A percentile compares a stretch with the other conserved stretches of the same genome.
phyloP scores from a whole-genome alignment of 2,329 filamentous ascomycete genomes.

The Cryphonectria radicalis region DNA sequence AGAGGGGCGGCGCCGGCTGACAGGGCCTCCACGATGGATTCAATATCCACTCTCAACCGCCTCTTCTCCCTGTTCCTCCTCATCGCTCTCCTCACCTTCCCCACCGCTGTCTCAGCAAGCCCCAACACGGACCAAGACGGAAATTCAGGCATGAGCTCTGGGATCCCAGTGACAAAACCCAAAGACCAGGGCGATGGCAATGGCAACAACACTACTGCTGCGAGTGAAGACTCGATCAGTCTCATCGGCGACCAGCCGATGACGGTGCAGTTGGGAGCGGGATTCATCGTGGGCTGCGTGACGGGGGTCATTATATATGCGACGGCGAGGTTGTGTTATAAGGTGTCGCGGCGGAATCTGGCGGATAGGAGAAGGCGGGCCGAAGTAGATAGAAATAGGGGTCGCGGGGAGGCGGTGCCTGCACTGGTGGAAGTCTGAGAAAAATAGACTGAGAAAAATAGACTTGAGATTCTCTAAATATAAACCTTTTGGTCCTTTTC shows the following conservation, averaged over 20 bases:
- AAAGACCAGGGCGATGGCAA: neutral
- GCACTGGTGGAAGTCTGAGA: neutral
- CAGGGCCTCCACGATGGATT: neutral
- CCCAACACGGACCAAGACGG: neutral
- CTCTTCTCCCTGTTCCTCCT: neutral
- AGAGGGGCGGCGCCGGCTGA: neutral
- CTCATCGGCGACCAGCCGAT: constrained; percentile 14
- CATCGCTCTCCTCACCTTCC: neutral
- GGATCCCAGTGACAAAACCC: neutral
- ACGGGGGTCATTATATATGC: constrained; percentile 19
- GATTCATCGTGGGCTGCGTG: constrained; percentile 27
- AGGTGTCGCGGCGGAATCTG: neutral
- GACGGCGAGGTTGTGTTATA: neutral
- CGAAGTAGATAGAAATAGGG: neutral
- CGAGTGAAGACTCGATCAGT: neutral
- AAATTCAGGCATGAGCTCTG: neutral
- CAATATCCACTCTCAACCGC: neutral
- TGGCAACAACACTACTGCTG: neutral
- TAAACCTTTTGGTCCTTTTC: neutral
- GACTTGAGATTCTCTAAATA: neutral
- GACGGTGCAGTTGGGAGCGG: constrained; percentile 23
- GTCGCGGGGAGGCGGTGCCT: neutral
- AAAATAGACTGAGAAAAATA: neutral
- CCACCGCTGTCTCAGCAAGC: neutral
- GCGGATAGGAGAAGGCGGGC: neutral